A percentile compares a stretch with the other conserved stretches of the same genome.
Conservation (phyloP, 202 grass and related monocot species). For the Elaeis oleifera region DNA sequence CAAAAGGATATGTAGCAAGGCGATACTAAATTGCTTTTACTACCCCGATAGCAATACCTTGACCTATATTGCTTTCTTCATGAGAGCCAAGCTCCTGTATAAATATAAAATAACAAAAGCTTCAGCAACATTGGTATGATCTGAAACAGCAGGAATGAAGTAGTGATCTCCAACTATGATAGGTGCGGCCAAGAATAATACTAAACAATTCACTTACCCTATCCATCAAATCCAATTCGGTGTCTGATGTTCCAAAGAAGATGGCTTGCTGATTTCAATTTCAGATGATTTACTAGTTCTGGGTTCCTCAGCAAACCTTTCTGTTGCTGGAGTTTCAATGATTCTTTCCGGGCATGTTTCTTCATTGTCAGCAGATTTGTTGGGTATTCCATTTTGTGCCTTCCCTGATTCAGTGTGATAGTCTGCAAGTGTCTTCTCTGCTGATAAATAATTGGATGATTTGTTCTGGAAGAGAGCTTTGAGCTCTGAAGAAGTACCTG, state of each 20-base stretch:
- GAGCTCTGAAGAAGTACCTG: conserved; percentile 30
- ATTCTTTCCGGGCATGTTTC: conserved; percentile 12
- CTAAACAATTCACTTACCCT: conserved; percentile 16
- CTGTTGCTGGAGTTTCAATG: conserved; percentile 5
- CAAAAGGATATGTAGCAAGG: too few relatives aligned
- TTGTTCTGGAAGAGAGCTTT: conserved; percentile 12
- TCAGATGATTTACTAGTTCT: conserved; percentile 20
- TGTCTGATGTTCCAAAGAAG: conserved; percentile 5
- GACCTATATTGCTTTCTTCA: conserved; percentile 8
- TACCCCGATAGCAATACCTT: conserved; percentile 18
- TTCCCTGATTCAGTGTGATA: conserved; percentile 3
- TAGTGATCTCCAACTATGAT: too few relatives aligned
- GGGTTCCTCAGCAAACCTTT: background rate
- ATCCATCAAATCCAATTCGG: conserved; percentile 12
- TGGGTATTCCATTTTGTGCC: conserved; percentile 4
- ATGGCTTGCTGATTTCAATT: background rate
- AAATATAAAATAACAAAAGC: background rate
- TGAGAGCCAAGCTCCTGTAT: conserved; percentile 27
- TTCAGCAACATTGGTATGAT: background rate
- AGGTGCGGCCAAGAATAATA: background rate
- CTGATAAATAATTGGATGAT: conserved; percentile 1
- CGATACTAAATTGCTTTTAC: too few relatives aligned
- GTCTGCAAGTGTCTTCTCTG: background rate
- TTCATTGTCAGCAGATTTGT: conserved; percentile 11
- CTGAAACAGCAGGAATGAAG: too few relatives aligned